These are phyloP conservation scores for Pseudoscleropodium purum DNA, from an alignment of 225 moss, liverwort and hornwort genomes.

Conservation along the genomic window DNA sequence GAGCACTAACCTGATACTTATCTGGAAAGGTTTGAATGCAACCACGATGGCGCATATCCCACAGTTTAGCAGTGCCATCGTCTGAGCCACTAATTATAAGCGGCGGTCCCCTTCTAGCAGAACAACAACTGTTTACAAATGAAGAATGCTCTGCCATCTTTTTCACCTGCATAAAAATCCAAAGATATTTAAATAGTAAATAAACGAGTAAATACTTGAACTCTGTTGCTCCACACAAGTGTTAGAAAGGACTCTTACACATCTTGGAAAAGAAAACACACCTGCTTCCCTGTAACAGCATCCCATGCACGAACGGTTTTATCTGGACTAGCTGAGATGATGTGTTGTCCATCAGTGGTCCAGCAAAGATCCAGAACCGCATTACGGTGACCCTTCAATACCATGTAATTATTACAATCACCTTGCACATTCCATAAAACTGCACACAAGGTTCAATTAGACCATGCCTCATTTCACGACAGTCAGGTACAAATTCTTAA, in stretches of 20 bases:
- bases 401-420: constrained; percentile 81
- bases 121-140: constrained; percentile 84
- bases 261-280: not conserved
- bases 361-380: constrained; percentile 89
- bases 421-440: constrained; percentile 97
- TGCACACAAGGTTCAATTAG: constrained; percentile 11
- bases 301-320: constrained; percentile 98
- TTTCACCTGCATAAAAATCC: constrained; percentile 50
- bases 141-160: constrained; percentile 96
- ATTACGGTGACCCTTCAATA: constrained; percentile 90
- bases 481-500: not conserved
- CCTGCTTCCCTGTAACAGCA: constrained; percentile 84
- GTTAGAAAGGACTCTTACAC: not conserved
- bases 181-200: not conserved
- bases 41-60: constrained; percentile 97
- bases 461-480: not conserved
- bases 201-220: not conserved
- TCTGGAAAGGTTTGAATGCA: constrained; percentile 84
- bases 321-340: constrained; percentile 91
- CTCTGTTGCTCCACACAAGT: not conserved
- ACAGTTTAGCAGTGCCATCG: constrained; percentile 90
- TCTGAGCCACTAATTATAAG: constrained; percentile 91
- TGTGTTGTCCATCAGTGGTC: constrained; percentile 85
- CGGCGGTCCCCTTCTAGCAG: constrained; percentile 84
- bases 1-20: constrained; percentile 60